Percentiles rank a stretch among this genome's conserved stretches.
Evolutionary conservation across 805 yeast species (phyloP).

Genomic region (Candida verbasci): DNA sequence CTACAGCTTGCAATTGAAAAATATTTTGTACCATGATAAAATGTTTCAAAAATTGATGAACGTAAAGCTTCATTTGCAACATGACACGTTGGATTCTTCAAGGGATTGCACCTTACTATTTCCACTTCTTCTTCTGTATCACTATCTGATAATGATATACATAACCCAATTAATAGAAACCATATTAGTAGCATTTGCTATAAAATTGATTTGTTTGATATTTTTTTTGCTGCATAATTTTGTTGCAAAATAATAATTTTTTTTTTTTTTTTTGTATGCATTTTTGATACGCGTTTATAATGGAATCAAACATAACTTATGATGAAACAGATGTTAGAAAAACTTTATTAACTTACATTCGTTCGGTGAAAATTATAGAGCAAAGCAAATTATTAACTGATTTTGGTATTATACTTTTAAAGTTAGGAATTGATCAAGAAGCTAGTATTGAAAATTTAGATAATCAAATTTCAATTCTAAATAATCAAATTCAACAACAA

Average conservation of each 20-base stretch:
- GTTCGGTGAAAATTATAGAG: constrained; percentile 20
- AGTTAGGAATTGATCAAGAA: constrained; percentile 8
- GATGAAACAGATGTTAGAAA: constrained; percentile 12
- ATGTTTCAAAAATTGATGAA: constrained; percentile 13
- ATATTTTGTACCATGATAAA: constrained; percentile 10
- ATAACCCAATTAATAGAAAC: neutral
- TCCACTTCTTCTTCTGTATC: constrained; percentile 1
- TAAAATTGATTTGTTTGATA: neutral
- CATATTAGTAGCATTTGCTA: neutral
- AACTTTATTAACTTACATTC: constrained; percentile 25
- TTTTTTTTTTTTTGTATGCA: neutral
- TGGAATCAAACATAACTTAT: neutral
- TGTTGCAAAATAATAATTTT: neutral
- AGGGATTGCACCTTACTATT: constrained; percentile 24
- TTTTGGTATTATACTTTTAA: constrained; percentile 15
- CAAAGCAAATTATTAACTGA: constrained; percentile 17
- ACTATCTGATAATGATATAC: neutral
- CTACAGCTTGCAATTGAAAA: constrained; percentile 6
- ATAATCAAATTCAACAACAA: constrained; percentile 26
- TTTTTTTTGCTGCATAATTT: neutral
- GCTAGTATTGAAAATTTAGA: constrained; percentile 9
- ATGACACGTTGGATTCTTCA: constrained; percentile 18
- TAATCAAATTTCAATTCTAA: constrained; percentile 23
- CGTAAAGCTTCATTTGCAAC: constrained; percentile 23
- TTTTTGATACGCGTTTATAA: neutral